Base-by-base conservation (phyloP, 2,329 filamentous ascomycete species). In the Phialocephala sp. region DNA sequence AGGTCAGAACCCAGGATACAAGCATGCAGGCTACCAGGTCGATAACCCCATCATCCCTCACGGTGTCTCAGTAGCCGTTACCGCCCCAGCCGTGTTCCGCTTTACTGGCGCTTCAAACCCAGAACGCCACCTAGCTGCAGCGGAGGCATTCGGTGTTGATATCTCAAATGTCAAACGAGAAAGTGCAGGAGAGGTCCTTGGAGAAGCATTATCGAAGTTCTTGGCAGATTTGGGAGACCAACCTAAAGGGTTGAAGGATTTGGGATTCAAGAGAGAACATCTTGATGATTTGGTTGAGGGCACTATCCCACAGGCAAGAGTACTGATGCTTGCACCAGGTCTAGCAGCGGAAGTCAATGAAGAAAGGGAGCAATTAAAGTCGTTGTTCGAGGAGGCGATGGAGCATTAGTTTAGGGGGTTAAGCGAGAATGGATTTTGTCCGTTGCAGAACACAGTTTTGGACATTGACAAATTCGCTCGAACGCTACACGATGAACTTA, bases 51-150 rank as follows among this genome's bases (percentile, higher is more conserved):
- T 99, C 73, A 98, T 99, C 75, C 95, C 95, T 0, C 95, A 99
- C 77, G 95, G 95, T 61, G 95, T 99, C 27, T 94, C 91, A 1
- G 95, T 99, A 0, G 95, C 94, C 2, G 94, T 98, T 8, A 94
- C 93, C 0, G 93, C 94, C 0, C 94, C 95, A 0, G 91, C 94
- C 0, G 94, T 98, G 1, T 99, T 98, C 85, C 89, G 87, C 36
- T 98, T 98, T 80, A 99, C 94, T 0, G 94, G 85, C 0, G 85
- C 94, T 0, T 95, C 92, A 1, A 98, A 98, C 76, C 95, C 95
- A 0, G 93, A 97, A 61, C 89, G 95, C 11, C 95, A 99, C 80
- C 81, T 99, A 41, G 88, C 89, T 4, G 95, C 94, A 0, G 94
- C 95, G 0, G 93, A 97, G 77, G 89, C 86, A 0, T 98, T 99